Evolutionary conservation across 2,329 filamentous ascomycete species (phyloP), one percentile per base, ranked within the genome.

Genomic region (Colletotrichum caudatum): DNA sequence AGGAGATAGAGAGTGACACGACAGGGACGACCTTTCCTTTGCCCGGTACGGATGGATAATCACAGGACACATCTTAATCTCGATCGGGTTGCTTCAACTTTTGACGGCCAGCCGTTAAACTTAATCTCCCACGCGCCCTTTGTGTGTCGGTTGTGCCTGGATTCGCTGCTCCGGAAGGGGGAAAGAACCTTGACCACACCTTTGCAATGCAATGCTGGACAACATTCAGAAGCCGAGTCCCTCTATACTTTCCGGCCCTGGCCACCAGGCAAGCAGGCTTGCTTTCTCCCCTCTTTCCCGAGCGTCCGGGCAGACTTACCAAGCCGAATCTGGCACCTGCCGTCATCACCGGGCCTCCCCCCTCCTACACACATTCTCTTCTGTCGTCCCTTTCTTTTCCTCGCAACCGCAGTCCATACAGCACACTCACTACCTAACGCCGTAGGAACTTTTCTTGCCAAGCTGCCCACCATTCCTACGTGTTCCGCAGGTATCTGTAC

Each of bases 241-340:
- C 44, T 12, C 29, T 37, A 11, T 20, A 35, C 29, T 60, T 37
- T 26, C 58, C 35, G 41, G 37, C n/a, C 51, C 56, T 64, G 41
- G 64, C 33, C 57, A 51, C 46, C 35, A 37, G 35, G 8, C 33
- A 35, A 8, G 33, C 35, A 37, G 11, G 35, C 35, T 37, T 37
- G 37, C 6, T 62, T 53, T 46, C 64, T 67, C 50, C 64, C 64
- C 58, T 68, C 69, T 53, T 69, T 64, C 58, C 69, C 65, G 46
- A 71, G 59, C 54, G 64, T 54, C 48, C 39, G 69, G 59, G 54
- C 65, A 46, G 61, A 54, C 64, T 37, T 68, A 33, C 69, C 58
- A 35, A 59, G 4, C 50, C 53, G 61, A 64, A 41, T 54, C 61
- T 26, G 57, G 58, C 33, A 70, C 64, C 53, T 71, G 37, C 59